Conservation (phyloP, 2,329 filamentous ascomycete genomes). For the Mycosphaerelloides madeirae region DNA sequence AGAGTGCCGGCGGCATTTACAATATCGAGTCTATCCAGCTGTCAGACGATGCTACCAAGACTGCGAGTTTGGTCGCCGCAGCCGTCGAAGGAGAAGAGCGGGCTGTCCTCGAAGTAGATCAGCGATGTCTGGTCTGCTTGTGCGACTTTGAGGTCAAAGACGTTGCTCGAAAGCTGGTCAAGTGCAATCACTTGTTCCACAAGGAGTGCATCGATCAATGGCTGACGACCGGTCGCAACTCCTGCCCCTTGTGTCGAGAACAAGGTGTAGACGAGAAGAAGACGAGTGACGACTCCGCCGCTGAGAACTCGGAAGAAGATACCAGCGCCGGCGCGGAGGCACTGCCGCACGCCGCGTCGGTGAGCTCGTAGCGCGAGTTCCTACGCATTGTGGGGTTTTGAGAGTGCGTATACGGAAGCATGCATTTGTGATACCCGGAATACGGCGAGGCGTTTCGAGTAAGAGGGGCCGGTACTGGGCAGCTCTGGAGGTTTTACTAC, state of each 20-base stretch:
- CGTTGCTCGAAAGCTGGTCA: conserved; percentile 56
- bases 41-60: conserved; percentile 22
- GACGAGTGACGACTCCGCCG: conserved; percentile 3
- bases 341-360: neutral
- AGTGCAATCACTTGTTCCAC: conserved; percentile 64
- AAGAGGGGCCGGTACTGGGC: neutral
- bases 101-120: conserved; percentile 32
- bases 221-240: conserved; percentile 63
- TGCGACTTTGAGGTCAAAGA: conserved; percentile 61
- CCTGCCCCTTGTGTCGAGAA: conserved; percentile 57
- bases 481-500: no score
- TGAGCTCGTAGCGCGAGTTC: neutral
- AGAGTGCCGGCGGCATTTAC: conserved; percentile 58
- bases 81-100: conserved; percentile 28
- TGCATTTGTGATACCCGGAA: no score
- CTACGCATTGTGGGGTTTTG: neutral
- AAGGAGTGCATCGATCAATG: conserved; percentile 68
- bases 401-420: neutral
- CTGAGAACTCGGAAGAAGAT: neutral
- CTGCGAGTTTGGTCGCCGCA: conserved; percentile 29
- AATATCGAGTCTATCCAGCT: conserved; percentile 38
- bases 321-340: conserved; percentile 2
- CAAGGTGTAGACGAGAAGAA: conserved; percentile 53
- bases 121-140: conserved; percentile 63
- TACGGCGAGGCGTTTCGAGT: neutral